These are phyloP conservation scores for Trichoderma sp. DNA, from an alignment of 2,329 filamentous ascomycete species.

Conservation along the genomic window DNA sequence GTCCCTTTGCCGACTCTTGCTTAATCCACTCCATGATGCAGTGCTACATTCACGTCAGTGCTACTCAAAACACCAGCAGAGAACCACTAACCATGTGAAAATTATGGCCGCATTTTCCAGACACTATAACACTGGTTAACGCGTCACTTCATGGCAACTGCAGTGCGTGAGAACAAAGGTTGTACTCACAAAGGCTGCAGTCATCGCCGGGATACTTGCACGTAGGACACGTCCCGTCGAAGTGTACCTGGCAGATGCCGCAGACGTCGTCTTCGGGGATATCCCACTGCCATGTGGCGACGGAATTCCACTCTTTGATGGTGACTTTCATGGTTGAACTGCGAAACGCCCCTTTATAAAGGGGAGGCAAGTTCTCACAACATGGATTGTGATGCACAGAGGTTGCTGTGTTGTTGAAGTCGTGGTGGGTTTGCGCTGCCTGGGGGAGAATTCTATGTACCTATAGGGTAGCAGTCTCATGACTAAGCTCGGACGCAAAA, in stretches of 20 bases:
- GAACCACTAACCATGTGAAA: slow-evolving; percentile 79
- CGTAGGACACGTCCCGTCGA: slow-evolving; percentile 94
- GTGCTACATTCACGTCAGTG: slow-evolving; percentile 55
- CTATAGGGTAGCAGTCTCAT: slow-evolving; percentile 9
- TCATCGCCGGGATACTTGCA: slow-evolving; percentile 98
- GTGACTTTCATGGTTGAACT: slow-evolving; percentile 77
- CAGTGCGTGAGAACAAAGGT: no score
- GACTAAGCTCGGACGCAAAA: not conserved
- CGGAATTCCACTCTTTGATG: slow-evolving; percentile 87
- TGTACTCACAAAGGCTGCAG: slow-evolving; percentile 74
- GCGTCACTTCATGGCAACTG: not conserved
- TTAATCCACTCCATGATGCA: slow-evolving; percentile 96
- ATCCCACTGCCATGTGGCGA: slow-evolving; percentile 97
- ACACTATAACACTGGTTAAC: slow-evolving; percentile 56
- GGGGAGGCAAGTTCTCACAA: not conserved
- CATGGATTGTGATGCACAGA: not conserved
- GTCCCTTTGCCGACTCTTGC: slow-evolving; percentile 86
- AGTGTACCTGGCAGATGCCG: slow-evolving; percentile 96
- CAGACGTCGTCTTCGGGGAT: slow-evolving; percentile 97
- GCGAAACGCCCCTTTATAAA: not conserved
- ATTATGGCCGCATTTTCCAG: slow-evolving; percentile 93
- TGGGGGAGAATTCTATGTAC: not conserved
- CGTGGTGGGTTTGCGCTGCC: not conserved
- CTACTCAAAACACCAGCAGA: not conserved
- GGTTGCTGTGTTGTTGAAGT: not conserved